phyloP scores from a whole-genome alignment of 768 basidiomycete genomes.

The Podaxis sp. region DNA sequence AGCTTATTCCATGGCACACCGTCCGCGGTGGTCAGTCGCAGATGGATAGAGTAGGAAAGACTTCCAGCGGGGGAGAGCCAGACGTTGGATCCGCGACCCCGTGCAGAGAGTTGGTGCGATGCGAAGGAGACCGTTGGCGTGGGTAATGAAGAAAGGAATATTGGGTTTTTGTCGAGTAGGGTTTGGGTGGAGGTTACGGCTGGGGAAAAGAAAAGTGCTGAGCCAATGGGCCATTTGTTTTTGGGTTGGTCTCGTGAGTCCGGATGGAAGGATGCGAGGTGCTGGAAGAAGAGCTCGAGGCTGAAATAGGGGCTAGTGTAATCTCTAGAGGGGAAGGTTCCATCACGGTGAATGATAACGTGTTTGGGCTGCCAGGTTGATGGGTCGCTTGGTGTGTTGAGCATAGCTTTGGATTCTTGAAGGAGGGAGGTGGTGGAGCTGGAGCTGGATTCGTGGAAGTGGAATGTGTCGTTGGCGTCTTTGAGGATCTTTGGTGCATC shows the following conservation, averaged over 20 bases:
- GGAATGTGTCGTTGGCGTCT: slow-evolving; percentile 73
- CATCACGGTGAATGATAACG: slow-evolving; percentile 50
- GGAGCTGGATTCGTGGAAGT: slow-evolving; percentile 43
- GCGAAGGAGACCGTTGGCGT: slow-evolving; percentile 82
- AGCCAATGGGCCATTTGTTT: slow-evolving; percentile 59
- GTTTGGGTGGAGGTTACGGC: slow-evolving; percentile 94
- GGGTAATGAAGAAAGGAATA: slow-evolving; percentile 64
- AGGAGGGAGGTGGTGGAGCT: slow-evolving; percentile 29
- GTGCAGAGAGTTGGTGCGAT: slow-evolving; percentile 81
- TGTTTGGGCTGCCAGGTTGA: slow-evolving; percentile 46
- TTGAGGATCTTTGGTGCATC: slow-evolving; percentile 33
- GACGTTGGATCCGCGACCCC: slow-evolving; percentile 84
- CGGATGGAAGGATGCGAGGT: slow-evolving; percentile 33
- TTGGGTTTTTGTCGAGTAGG: slow-evolving; percentile 86
- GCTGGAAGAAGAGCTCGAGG: slow-evolving; percentile 54
- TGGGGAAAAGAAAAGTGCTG: slow-evolving; percentile 82
- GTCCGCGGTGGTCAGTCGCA: slow-evolving; percentile 49
- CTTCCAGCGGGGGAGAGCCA: slow-evolving; percentile 95
- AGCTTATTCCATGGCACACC: slow-evolving; percentile 41
- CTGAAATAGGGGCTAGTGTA: slow-evolving; percentile 73
- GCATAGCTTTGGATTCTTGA: slow-evolving; percentile 17
- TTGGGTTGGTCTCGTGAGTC: slow-evolving; percentile 26
- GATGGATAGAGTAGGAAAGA: slow-evolving; percentile 77
- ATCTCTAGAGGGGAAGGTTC: slow-evolving; percentile 43
- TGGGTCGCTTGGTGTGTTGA: slow-evolving; percentile 22